Base-by-base conservation (phyloP, 495 filamentous ascomycete species). In the Podospora conica region DNA sequence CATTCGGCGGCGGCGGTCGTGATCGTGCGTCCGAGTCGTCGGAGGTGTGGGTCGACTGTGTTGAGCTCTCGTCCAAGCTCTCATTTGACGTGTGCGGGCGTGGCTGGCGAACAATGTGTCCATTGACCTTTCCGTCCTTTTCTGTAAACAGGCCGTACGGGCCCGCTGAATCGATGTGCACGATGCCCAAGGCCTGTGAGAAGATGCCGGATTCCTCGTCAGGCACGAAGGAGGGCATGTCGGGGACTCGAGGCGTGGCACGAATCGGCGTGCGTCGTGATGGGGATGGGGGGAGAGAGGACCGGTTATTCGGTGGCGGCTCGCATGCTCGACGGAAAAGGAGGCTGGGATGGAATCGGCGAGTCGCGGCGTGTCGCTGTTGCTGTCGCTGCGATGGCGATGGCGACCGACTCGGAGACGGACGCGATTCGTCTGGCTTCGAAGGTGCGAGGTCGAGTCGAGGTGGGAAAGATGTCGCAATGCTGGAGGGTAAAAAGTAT, bases 171-270 rank as follows among this genome's bases (percentile, higher is more conserved):
- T 74, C 66, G 53, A 77, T 73, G 55, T 77, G 74, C 58, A 77
- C 69, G 53, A 76, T 61, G 57, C 73, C 73, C 55, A 69, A 70
- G 66, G 73, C 75, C 53, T 78, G 76, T 61, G 78, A 75, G 69
- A 80, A 80, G 67, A 81, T 77, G 65, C 76, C 76, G 66, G 77
- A 77, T 70, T 75, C 77, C 63, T 82, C 78, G 75, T 84, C 83
- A 67, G 81, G 76, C 74, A 86, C 58, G 74, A 86, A 84, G 65
- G 83, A 84, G 76, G 85, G 85, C 85, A 88, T 88, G 72, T 81
- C 75, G 68, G 63, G 68, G 56, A 57, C 21, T 33, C 61, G 61
- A 69, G 66, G 65, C 40, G 65, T 56, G 58, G 40, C 67, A 60
- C n/a, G 48, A 58, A 10, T 60, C 22, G 58, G 40, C 56, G n/a